Base-by-base conservation (phyloP, 345 rosid species). In the Euphorbia tirucalli region DNA sequence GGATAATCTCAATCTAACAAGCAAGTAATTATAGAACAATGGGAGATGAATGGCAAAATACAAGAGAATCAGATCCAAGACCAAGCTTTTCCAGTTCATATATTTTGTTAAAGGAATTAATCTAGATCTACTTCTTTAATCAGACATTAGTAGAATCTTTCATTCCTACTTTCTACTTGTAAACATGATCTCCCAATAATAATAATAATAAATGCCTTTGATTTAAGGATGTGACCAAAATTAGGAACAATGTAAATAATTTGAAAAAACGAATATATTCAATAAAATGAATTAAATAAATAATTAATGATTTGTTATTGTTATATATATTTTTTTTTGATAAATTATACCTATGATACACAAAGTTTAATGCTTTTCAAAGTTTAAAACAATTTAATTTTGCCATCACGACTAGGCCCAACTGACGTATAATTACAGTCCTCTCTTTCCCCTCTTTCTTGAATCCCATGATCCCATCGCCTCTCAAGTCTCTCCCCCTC, bases 161-260 rank as follows among this genome's bases (percentile, higher is more conserved):
- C 5, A 62, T 37, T 14, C 8, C 54, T 64, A 41, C 7, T 43
- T 64, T 64, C 31, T 64, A 64, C 68, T 41, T 64, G 52, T 18
- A 41, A 41, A 32, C 2, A 25, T n/a, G 18, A 46, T 46, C 52
- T 46, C 19, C 52, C 52, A 1, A 16, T 13, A 44, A 44, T 13
- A 44, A 44, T 15, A 46, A 46, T 46, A 46, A 46, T 46, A 13
- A 59, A 59, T 11, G 37, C 21, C 18, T 27, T 16, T 28, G 27
- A 56, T 56, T 56, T 30, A 22, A 22, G 28, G 49, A 55, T 31
- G 4, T 37, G 15, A 35, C 9, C 19, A 35, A 55, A 37, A 48
- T 66, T 65, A 54, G 41, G 62, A 16, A 41, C n/a, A 43, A 27
- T 35, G 18, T 24, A 7, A 69, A 55, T 18, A 15, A 46, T 27